Percentiles rank a stretch among this genome's conserved stretches.
These are phyloP conservation scores for Petunia axillaris DNA, from an alignment of 257 asterid species.

Conservation along the genomic window DNA sequence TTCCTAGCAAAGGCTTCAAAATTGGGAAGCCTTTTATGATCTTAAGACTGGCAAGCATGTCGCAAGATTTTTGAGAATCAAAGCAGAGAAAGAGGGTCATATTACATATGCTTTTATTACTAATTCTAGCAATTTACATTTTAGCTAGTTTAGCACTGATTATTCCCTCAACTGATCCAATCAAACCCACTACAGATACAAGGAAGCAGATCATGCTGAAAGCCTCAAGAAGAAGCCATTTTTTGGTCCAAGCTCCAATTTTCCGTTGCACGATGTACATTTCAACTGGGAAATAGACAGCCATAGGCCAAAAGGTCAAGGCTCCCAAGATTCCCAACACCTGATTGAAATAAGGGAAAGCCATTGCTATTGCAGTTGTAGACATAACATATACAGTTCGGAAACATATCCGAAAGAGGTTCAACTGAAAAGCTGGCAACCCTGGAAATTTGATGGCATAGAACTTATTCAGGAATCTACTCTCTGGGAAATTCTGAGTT, in stretches of 20 bases:
- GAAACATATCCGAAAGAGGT: conserved; percentile 61
- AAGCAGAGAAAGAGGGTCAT: neutral
- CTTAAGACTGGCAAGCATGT: too few species aligned
- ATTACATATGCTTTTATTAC: too few species aligned
- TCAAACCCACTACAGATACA: conserved; percentile 49
- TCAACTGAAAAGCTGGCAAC: conserved; percentile 49
- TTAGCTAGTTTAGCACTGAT: conserved; percentile 44
- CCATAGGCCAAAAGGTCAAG: conserved; percentile 67
- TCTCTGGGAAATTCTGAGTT: conserved; percentile 38
- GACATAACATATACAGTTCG: conserved; percentile 64
- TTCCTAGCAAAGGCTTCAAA: too few species aligned
- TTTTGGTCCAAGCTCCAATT: conserved; percentile 55
- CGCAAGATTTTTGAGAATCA: neutral
- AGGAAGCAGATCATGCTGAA: conserved; percentile 51
- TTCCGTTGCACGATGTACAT: conserved; percentile 67
- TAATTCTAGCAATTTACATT: neutral
- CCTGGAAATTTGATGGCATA: conserved; percentile 49
- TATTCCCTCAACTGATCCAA: conserved; percentile 67
- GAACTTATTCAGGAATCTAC: conserved; percentile 41
- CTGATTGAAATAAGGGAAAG: conserved; percentile 70
- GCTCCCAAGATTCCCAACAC: conserved; percentile 73
- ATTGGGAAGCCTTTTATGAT: too few species aligned
- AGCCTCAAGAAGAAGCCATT: conserved; percentile 59
- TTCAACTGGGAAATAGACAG: conserved; percentile 67
- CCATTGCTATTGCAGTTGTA: conserved; percentile 51